Evolutionary conservation across 1,284 basidiomycete genomes (phyloP).

Genomic region (Ceratobasidium theobromae): DNA sequence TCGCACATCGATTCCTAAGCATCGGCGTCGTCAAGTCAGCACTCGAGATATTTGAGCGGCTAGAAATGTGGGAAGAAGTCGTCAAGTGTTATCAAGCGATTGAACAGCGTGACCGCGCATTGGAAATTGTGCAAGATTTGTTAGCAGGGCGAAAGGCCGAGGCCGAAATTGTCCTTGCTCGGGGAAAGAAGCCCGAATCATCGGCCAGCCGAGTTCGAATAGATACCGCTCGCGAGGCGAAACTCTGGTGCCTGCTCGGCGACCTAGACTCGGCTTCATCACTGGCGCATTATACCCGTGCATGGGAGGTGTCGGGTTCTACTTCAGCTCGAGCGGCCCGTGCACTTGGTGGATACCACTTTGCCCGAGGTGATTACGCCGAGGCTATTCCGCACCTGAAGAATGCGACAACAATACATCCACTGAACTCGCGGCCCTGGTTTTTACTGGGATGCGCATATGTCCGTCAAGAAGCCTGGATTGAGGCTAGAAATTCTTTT

Average conservation of each 20-base stretch:
- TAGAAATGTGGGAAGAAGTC: constrained; percentile 98
- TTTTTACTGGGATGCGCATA: constrained; percentile 93
- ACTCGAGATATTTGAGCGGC: constrained; percentile 84
- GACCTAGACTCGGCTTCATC: constrained; percentile 80
- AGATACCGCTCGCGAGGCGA: constrained; percentile 77
- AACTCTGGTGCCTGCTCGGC: constrained; percentile 94
- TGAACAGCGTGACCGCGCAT: constrained; percentile 75
- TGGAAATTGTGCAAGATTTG: constrained; percentile 78
- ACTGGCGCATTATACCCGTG: constrained; percentile 73
- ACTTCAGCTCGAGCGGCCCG: constrained; percentile 89
- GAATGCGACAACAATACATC: constrained; percentile 83
- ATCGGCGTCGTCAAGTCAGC: constrained; percentile 86
- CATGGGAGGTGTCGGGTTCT: constrained; percentile 79
- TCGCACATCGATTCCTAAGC: constrained; percentile 76
- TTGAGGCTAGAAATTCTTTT: constrained; percentile 82
- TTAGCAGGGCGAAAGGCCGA: constrained; percentile 81
- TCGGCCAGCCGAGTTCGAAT: constrained; percentile 51
- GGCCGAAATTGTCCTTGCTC: constrained; percentile 67
- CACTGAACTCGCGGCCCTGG: constrained; percentile 86
- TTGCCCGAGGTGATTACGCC: constrained; percentile 64
- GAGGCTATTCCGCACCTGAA: constrained; percentile 69
- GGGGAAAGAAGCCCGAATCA: constrained; percentile 55
- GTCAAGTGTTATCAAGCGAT: constrained; percentile 81
- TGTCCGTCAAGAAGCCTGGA: constrained; percentile 81
- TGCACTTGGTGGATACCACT: constrained; percentile 83